Percentiles rank a stretch among this genome's conserved stretches.
These are phyloP conservation scores for Daldinia grandis DNA, from an alignment of 495 filamentous ascomycete species.

Conservation along the genomic window DNA sequence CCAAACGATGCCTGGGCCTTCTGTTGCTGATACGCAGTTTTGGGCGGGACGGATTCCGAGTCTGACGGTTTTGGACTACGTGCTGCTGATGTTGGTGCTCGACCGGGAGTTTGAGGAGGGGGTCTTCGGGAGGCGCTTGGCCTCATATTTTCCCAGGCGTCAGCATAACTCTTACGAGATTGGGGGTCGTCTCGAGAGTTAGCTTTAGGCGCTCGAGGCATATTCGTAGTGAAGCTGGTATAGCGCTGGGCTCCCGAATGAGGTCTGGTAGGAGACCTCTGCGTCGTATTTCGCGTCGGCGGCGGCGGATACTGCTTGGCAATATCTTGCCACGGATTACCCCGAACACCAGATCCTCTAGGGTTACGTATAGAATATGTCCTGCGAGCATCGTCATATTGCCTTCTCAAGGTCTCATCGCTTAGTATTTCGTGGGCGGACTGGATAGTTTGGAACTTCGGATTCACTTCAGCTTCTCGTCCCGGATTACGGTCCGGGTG, in stretches of 20 bases:
- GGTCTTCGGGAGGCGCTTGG: constrained; percentile 30
- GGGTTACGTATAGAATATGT: constrained; percentile 48
- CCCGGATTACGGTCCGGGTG: constrained; percentile 93
- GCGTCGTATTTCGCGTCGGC: constrained; percentile 55
- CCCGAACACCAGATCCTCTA: constrained; percentile 54
- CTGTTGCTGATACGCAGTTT: constrained; percentile 54
- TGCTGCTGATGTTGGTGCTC: constrained; percentile 41
- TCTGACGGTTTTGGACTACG: constrained; percentile 26
- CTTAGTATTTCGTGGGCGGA: constrained; percentile 83
- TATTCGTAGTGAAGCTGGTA: constrained; percentile 55
- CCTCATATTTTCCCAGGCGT: constrained; percentile 45
- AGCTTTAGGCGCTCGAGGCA: constrained; percentile 51
- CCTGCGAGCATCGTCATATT: constrained; percentile 77
- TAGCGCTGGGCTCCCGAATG: constrained; percentile 67
- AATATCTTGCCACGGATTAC: constrained; percentile 62
- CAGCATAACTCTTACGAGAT: constrained; percentile 36
- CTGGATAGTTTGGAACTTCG: constrained; percentile 86
- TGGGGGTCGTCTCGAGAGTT: constrained; percentile 39
- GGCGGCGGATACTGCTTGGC: constrained; percentile 55
- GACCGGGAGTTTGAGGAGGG: constrained; percentile 31
- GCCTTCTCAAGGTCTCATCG: constrained; percentile 70
- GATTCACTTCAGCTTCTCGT: constrained; percentile 75
- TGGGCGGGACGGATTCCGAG: constrained; percentile 37
- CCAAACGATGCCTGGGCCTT: constrained; percentile 58
- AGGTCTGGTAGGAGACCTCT: constrained; percentile 44